Evolutionary conservation across 192 early-diverging fungal species (phyloP), one percentile per base, ranked within the genome.

Genomic region (Lobosporangium transversale): DNA sequence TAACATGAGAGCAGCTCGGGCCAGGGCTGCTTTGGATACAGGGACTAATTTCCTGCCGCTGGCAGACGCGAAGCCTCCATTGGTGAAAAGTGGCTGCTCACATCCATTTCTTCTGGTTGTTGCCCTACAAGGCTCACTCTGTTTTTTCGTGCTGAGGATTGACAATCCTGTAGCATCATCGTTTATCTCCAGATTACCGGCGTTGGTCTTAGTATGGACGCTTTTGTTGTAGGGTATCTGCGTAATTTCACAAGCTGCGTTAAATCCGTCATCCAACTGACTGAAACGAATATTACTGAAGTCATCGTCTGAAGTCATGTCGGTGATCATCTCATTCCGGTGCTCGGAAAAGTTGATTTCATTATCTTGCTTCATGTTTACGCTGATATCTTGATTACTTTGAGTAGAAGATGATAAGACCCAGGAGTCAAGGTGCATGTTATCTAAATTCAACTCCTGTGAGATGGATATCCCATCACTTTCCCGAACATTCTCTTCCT

Each of bases 211-310:
- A n/a, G n/a, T n/a, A n/a, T n/a, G n/a, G n/a, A n/a, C n/a, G n/a
- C 33, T 61, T 12, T 43, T 8, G 2, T 36, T 44, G 17, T 24
- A 44, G 7, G 58, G 47, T 15, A 29, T 59, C 20, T 61, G 59
- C 0, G 68, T 59, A 0, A 59, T 37, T 9, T 70, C 58, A 18
- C 50, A 37, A 1, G 56, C 31, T n/a, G 48, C 23, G 29, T 62
- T 62, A 27, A 70, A 70, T 5, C 58, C 68, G 33, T 70, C 68
- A 44, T 70, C 68, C 4, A 70, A 42, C 24, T 70, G 68, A 50
- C 68, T 70, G 44, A 56, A 56, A 20, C 56, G 56, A 17, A 70
- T 70, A 29, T 70, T 62, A 8, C 36, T 59, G 23, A 70, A 62
- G 44, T 62, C 68, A 31, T 70, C 68, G 15, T 70, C 68, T 2